Evolutionary conservation across 2,329 filamentous ascomycete genomes (phyloP), one percentile per base, ranked within the genome.

Genomic region (Colletotrichum incanum): DNA sequence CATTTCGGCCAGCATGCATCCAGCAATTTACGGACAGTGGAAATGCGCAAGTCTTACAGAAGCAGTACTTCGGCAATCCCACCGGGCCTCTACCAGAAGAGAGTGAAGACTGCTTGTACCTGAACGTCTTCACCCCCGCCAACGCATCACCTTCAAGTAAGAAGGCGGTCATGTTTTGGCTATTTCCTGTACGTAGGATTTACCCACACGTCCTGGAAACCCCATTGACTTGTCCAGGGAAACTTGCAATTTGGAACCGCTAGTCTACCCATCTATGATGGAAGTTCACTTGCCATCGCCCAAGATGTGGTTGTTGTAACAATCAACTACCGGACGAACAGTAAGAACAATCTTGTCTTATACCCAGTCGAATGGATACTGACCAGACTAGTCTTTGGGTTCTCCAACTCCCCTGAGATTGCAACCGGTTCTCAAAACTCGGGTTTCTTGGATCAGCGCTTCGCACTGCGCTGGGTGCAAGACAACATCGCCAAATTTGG

Each of bases 401-500:
- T 73, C 31, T 65, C 72, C 45, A 73, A 73, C 59, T 73, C 72
- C 1, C 71, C 72, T 6, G 68, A 73, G 20, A 34, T 72, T 18
- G 6, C 52, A 18, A 54, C 47, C 11, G 70, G 70, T 18, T 65
- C 62, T 5, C 58, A 58, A 91, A 91, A 73, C 77, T 89, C 12
- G 88, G 78, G 89, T 3, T 80, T 89, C 11, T 80, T 87, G 0
- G 90, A 92, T 73, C 90, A 92, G 75, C 82, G 88, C 26, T 79
- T 89, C 0, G 89, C 85, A 0, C 78, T 92, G 20, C 75, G 90
- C 70, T 92, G 90, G 90, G 84, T 90, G 0, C 86, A 87, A 20
- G 86, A 89, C 72, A 91, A 92, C 72, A 91, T 92, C 62, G 85
- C 81, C 0, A 82, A 85, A 0, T 93, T 93, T 76, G 91, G 91